Conservation (phyloP, 257 asterid genomes). For the Mitragyna speciosa region DNA sequence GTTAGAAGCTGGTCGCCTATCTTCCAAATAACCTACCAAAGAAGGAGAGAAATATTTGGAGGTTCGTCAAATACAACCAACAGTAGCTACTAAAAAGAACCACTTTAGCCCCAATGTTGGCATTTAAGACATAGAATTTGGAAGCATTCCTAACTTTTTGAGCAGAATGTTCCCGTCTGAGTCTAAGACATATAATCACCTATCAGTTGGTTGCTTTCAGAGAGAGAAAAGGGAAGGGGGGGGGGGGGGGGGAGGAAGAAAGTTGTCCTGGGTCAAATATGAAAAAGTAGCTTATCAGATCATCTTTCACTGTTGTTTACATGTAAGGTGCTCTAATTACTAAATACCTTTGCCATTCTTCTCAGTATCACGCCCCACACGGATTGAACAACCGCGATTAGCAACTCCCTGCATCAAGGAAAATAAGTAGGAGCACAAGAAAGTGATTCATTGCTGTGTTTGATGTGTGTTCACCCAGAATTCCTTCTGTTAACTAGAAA, state of each 20-base stretch:
- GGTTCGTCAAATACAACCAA: background rate
- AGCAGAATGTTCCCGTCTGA: background rate
- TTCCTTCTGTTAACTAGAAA: background rate
- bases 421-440: background rate
- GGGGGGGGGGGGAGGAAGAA: no score
- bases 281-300: background rate
- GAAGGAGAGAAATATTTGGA: background rate
- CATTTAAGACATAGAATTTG: background rate
- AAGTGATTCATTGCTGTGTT: background rate
- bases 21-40: slow-evolving; percentile 84
- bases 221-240: no score
- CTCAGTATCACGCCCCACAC: slow-evolving; percentile 99
- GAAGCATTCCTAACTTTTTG: background rate
- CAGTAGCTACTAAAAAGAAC: background rate
- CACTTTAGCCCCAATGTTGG: background rate
- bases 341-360: slow-evolving; percentile 74
- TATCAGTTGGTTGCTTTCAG: background rate
- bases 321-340: background rate
- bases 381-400: slow-evolving; percentile 96
- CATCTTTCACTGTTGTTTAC: background rate
- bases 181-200: background rate
- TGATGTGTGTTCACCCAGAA: background rate
- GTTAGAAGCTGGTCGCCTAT: slow-evolving; percentile 98
- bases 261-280: background rate
- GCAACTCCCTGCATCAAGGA: slow-evolving; percentile 80